Base-by-base conservation (phyloP, 2,329 filamentous ascomycete species). In the Curvularia verruculosa region DNA sequence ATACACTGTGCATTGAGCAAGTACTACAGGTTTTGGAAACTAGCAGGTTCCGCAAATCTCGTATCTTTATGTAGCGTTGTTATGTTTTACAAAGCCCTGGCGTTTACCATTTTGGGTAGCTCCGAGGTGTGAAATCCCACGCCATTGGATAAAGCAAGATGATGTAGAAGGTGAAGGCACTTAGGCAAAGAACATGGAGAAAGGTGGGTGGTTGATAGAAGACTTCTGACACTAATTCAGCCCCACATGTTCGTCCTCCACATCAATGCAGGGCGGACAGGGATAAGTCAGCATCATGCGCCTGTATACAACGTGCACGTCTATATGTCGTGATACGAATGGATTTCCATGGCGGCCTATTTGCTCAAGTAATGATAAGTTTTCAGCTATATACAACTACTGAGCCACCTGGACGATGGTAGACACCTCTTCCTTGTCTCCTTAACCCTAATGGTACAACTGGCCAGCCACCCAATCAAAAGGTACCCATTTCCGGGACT, bases 401-500 rank as follows among this genome's bases (percentile, higher is more conserved):
- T 23, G 29, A 54, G 46, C 28, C n/a, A 50, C 24, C 18, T 29
- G n/a, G 28, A 41, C 34, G 21, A 46, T 28, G 13, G 24, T 45
- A 41, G 24, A 28, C 29, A 31, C 41, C 34, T 24, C 28, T 46
- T 24, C 31, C n/a, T 19, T 26, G 31, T 15, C 24, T 9, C 31
- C 31, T 21, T 41, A 1, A 44, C 21, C 26, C 19, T 46, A 15
- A 37, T 37, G 37, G 26, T 45, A 44, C 39, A 37, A 54, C 21
- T 9, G 26, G 29, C 49, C 21, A 19, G 28, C 45, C 36, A 45
- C 34, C 21, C 15, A 28, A 50, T 53, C 49, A 59, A 18, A 52
- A 52, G n/a, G 49, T 54, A 8, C 41, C 59, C 54, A 58, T 56
- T 29, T 62, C 56, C 26, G 55, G 53, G 39, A 63, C 58, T 24